Evolutionary conservation across 73 alveolate genomes (phyloP).

Genomic region (Paramecium primaurelia): DNA sequence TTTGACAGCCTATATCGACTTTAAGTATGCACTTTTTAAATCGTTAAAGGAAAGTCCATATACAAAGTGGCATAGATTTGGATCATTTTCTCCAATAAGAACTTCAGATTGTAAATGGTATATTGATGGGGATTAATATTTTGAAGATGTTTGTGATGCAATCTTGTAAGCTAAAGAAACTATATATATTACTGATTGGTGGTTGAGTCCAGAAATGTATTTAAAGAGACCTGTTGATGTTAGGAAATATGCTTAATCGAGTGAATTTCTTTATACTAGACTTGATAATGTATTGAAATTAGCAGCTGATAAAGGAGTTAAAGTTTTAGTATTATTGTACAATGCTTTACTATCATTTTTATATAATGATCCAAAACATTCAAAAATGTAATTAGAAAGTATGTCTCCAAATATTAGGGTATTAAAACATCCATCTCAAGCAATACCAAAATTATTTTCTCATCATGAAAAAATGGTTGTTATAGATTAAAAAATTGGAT

Average conservation of each 20-base stretch:
- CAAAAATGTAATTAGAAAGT: slow-evolving; percentile 72
- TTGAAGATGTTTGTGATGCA: slow-evolving; percentile 61
- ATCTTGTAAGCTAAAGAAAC: slow-evolving; percentile 65
- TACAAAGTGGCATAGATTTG: neutral
- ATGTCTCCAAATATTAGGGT: slow-evolving; percentile 86
- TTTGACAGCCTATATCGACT: neutral
- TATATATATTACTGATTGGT: slow-evolving; percentile 65
- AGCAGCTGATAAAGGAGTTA: slow-evolving; percentile 90
- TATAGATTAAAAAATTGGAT: slow-evolving; percentile 87
- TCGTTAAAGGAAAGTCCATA: neutral
- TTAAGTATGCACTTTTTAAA: neutral
- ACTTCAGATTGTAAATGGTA: slow-evolving; percentile 56
- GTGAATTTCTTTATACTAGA: neutral
- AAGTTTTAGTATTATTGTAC: slow-evolving; percentile 75
- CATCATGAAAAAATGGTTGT: slow-evolving; percentile 96
- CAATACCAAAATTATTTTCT: slow-evolving; percentile 76
- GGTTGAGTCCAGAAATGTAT: slow-evolving; percentile 73
- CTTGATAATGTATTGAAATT: neutral
- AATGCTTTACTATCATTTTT: slow-evolving; percentile 79
- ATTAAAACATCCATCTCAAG: slow-evolving; percentile 82
- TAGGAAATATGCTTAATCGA: neutral
- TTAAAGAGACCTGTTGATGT: slow-evolving; percentile 6
- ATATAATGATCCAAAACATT: slow-evolving; percentile 71
- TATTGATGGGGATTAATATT: slow-evolving; percentile 71
- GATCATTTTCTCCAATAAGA: neutral